A percentile compares a stretch with the other conserved stretches of the same genome.
phyloP scores from a whole-genome alignment of 352 stramenopile species.

The Phytopythium boreale region DNA sequence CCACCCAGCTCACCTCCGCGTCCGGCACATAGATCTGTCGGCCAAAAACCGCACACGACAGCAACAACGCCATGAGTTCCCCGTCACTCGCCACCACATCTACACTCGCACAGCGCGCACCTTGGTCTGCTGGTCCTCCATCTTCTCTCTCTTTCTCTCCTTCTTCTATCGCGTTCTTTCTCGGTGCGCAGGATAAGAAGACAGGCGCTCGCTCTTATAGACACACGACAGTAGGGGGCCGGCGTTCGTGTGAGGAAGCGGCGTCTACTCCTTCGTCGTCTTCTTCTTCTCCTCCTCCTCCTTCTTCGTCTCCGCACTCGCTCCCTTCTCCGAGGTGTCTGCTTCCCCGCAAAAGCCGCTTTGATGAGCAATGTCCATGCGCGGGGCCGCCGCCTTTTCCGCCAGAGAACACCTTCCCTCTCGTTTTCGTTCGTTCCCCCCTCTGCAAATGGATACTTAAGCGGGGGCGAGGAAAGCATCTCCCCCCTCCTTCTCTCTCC shows the following conservation, averaged over 20 bases:
- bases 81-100: neutral
- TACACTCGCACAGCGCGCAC: conserved; percentile 8
- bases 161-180: neutral
- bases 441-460: conserved; percentile 8
- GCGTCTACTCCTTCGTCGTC: neutral
- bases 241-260: neutral
- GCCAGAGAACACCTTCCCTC: conserved; percentile 7
- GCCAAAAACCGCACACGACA: conserved; percentile 5
- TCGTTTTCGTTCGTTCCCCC: conserved; percentile 9
- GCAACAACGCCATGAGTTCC: neutral
- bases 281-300: neutral
- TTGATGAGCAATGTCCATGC: conserved; percentile 9
- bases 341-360: conserved; percentile 33
- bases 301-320: conserved; percentile 13
- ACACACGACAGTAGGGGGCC: neutral
- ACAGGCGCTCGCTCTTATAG: neutral
- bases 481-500: neutral
- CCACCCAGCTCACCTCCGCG: conserved; percentile 74
- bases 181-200: neutral
- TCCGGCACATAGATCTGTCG: conserved; percentile 81
- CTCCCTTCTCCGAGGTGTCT: conserved; percentile 4
- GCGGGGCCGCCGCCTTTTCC: neutral
- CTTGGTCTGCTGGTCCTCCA: conserved; percentile 51
- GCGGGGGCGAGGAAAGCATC: neutral
- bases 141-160: conserved; percentile 7